phyloP scores from a whole-genome alignment of 2,329 filamentous ascomycete genomes.

The Neoscytalidium dimidiatum region DNA sequence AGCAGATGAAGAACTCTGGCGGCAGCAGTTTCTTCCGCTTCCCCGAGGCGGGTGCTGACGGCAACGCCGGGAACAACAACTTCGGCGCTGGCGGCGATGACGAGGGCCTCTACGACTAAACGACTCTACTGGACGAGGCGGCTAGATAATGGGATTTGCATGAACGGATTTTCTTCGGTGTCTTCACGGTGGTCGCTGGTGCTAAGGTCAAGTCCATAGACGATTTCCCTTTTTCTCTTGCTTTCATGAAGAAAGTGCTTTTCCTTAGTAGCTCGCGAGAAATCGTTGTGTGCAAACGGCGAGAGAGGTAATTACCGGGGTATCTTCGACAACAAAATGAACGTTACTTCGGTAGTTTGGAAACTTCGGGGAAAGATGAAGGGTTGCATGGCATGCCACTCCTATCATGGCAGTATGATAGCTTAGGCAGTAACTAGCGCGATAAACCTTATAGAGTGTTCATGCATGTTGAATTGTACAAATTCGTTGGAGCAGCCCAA shows the following conservation, averaged over 20 bases:
- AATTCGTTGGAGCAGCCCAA: neutral
- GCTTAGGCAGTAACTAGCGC: conserved; percentile 8
- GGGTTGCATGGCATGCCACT: neutral
- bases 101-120: conserved; percentile 93
- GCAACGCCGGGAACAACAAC: conserved; percentile 47
- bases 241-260: conserved; percentile 15
- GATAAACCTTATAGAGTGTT: neutral
- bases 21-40: conserved; percentile 99
- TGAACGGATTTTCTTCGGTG: conserved; percentile 12
- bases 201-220: conserved; percentile 16
- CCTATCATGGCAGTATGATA: conserved; percentile 7
- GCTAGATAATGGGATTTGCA: conserved; percentile 17
- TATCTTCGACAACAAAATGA: neutral
- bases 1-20: conserved; percentile 98
- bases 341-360: conserved; percentile 7
- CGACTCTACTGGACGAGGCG: conserved; percentile 4
- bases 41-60: conserved; percentile 59
- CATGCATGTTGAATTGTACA: neutral
- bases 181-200: conserved; percentile 18
- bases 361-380: neutral
- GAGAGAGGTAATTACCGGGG: conserved; percentile 8
- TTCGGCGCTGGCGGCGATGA: conserved; percentile 91
- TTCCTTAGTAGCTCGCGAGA: conserved; percentile 4
- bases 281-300: neutral
- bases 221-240: conserved; percentile 3